Evolutionary conservation across 169 alveolate genomes (phyloP), one percentile per base, ranked within the genome.

Genomic region (Amoebophrya sp.): DNA sequence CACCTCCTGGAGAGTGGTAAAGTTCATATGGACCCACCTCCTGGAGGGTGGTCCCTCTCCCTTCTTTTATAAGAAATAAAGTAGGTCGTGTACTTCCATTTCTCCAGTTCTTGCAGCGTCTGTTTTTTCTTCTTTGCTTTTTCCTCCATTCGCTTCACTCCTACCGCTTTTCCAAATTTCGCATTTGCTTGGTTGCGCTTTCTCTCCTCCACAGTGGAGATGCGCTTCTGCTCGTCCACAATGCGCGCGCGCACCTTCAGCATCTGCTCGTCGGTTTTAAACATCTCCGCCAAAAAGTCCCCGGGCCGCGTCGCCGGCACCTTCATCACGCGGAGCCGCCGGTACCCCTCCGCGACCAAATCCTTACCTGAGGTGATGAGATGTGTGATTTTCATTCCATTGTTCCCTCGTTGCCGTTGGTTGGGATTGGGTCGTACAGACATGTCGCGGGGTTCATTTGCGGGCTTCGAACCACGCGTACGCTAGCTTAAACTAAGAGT

Each of bases 51-150:
- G n/a, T n/a, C n/a, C n/a, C n/a, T n/a, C n/a, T n/a, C n/a, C n/a
- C n/a, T n/a, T n/a, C n/a, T n/a, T n/a, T n/a, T n/a, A n/a, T n/a
- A n/a, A n/a, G n/a, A n/a, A n/a, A n/a, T n/a, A n/a, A n/a, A n/a
- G n/a, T n/a, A n/a, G n/a, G n/a, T n/a, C n/a, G n/a, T 42, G 78
- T 58, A 58, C 78, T 58, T 58, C 78, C 78, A 58, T 58, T 58
- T 58, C 78, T 58, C 78, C 34, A 58, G 7, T 58, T 16, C 39
- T 16, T 58, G 34, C 78, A 58, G 23, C 7, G 38, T n/a, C 34
- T 2, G 29, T 16, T 58, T 58, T 58, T n/a, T 58, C 78, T 58
- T 2, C 23, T 58, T 58, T 16, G 78, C 78, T 16, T 16, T 2
- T 2, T 2, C 78, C 23, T 58, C 78, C 26, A n/a, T n/a, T 1